Conservation (phyloP, 2,329 filamentous ascomycete genomes). For the Sphaceloma murrayae region DNA sequence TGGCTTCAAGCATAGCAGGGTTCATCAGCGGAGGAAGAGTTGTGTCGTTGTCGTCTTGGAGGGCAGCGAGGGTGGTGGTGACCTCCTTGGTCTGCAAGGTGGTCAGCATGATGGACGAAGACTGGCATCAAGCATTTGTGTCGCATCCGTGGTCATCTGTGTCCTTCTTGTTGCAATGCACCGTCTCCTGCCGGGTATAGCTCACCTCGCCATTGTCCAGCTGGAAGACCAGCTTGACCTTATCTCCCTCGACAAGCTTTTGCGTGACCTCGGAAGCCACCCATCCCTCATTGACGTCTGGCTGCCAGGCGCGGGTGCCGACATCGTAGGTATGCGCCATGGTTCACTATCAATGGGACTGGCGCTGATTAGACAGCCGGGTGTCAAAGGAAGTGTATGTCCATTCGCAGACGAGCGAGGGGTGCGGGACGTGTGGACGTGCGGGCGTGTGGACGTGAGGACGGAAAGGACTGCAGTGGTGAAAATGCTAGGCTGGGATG, state of each 20-base stretch:
- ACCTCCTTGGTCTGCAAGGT: conserved; percentile 62
- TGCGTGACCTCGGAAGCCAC: conserved; percentile 87
- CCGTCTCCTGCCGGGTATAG: neutral
- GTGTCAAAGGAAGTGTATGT: conserved; percentile 8
- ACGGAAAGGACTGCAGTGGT: neutral
- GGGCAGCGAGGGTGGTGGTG: conserved; percentile 64
- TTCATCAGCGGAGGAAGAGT: conserved; percentile 93
- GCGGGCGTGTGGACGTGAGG: neutral
- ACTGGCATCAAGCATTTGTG: too few species aligned
- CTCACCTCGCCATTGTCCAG: conserved; percentile 87
- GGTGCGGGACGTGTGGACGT: neutral
- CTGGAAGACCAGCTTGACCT: conserved; percentile 77
- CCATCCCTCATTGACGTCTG: conserved; percentile 92
- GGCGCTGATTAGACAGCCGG: conserved; percentile 8
- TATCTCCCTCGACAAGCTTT: conserved; percentile 74
- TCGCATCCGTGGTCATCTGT: too few species aligned
- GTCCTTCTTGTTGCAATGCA: too few species aligned
- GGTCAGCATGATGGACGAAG: neutral
- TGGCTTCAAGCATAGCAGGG: conserved; percentile 93
- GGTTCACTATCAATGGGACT: conserved; percentile 22
- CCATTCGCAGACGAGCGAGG: conserved; percentile 7
- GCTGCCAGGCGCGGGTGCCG: conserved; percentile 96
- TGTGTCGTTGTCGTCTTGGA: conserved; percentile 67
- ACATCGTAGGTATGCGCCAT: conserved; percentile 96
- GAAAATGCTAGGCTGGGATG: conserved; percentile 15